phyloP scores from a whole-genome alignment of 140 eudicot species.

The Oenanthe javanica region DNA sequence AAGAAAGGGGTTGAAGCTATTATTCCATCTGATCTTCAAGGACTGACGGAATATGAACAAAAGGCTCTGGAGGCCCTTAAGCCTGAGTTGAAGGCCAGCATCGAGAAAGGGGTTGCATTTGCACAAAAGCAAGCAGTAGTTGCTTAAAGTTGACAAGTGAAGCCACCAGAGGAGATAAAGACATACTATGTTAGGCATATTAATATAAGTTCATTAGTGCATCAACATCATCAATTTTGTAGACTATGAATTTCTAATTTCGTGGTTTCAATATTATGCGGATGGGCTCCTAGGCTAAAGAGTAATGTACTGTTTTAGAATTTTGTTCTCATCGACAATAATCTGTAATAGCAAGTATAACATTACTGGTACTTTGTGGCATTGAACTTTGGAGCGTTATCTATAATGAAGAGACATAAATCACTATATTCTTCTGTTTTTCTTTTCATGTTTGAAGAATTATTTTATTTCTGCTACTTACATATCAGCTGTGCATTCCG shows the following conservation, averaged over 20 bases:
- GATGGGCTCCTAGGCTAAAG: conserved; percentile 1
- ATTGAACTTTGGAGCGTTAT: neutral
- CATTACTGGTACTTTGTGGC: neutral
- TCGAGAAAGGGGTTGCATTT: conserved; percentile 58
- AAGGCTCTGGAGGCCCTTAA: conserved; percentile 58
- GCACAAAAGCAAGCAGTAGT: conserved; percentile 42
- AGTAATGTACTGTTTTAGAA: conserved; percentile 13
- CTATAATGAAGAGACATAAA: neutral
- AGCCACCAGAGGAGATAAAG: conserved; percentile 12
- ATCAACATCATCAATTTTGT: conserved; percentile 35
- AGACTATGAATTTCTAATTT: conserved; percentile 15
- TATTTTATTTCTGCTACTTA: neutral
- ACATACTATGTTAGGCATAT: conserved; percentile 21
- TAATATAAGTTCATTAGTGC: conserved; percentile 4
- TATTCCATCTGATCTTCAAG: conserved; percentile 44
- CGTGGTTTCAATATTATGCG: conserved; percentile 7
- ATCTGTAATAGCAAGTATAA: conserved; percentile 1
- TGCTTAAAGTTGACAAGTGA: conserved; percentile 23
- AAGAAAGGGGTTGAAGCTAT: conserved; percentile 55
- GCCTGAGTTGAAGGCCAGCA: conserved; percentile 59
- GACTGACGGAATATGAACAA: conserved; percentile 54
- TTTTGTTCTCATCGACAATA: conserved; percentile 5
- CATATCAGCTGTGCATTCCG: neutral
- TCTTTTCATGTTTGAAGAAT: neutral
- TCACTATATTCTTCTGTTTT: neutral